Evolutionary conservation across 78 protist species (phyloP), one percentile per base, ranked within the genome.

Genomic region (Ministeria vibrans): DNA sequence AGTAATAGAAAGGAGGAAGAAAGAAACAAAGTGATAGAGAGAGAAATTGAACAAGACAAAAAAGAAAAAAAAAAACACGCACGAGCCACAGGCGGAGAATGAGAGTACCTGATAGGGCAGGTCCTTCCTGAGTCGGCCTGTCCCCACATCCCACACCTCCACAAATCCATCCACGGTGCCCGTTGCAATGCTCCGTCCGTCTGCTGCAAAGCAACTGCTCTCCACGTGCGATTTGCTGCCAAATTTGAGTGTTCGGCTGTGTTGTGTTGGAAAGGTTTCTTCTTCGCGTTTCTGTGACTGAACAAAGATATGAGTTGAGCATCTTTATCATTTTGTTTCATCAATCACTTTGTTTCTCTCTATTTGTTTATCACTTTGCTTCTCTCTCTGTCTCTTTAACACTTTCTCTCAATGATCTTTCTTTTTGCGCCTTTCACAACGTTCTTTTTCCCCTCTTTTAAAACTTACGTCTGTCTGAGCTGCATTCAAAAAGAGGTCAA

Each of bases 111-210:
- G 95, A 64, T 80, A 90, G 0, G 39, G 38, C 27, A 91, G 76
- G 43, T 86, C 89, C 75, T 77, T 81, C 20, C 87, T 51, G 28
- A 92, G 41, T 51, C 86, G 73, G 61, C 91, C 95, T 1, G 90
- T 87, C 3, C 55, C 51, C 7, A 51, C 62, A 43, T 90, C 83
- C 91, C 94, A 90, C 20, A 78, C 86, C 71, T 89, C 92, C 13
- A 89, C 18, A 41, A 89, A 88, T 2, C 92, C 92, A 36, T 89
- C 92, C 25, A 53, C 5, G 6, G 75, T 76, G 53, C 92, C 92
- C 0, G 87, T 77, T 9, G 72, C 90, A 42, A 89, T 43, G 66
- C 5, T 84, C 41, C 64, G 82, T 7, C 92, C 92, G 63, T 89
- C 89, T 13, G 92, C 92, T n/a, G 91, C 78, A 42, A 89, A 89